Evolutionary conservation across 2,329 filamentous ascomycete species (phyloP).

Genomic region (Xylariaceae sp.): DNA sequence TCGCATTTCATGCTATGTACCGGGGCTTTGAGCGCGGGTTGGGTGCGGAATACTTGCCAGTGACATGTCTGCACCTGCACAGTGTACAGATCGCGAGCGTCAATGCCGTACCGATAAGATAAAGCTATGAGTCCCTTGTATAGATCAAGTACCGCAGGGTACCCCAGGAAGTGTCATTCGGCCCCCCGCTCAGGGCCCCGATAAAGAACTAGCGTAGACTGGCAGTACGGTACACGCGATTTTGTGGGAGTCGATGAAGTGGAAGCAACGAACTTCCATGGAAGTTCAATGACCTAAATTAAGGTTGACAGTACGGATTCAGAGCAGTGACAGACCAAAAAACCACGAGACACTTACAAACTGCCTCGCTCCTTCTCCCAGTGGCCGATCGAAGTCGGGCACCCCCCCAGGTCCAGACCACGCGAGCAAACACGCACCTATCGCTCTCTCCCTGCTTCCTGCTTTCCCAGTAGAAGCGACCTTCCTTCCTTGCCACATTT

Average conservation of each 20-base stretch:
- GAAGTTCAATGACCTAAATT: not conserved
- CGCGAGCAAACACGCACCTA: not conserved
- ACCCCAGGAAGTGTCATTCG: not conserved
- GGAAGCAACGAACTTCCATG: not conserved
- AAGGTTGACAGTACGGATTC: not conserved
- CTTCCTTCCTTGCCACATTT: not conserved
- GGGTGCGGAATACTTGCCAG: too few species aligned
- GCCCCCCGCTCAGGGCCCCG: not conserved
- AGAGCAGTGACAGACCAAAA: not conserved
- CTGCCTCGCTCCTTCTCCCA: not conserved
- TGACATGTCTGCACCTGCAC: too few species aligned
- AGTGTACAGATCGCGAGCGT: too few species aligned
- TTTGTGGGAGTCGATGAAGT: not conserved
- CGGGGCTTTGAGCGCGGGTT: too few species aligned
- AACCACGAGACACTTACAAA: not conserved
- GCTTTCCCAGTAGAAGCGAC: not conserved
- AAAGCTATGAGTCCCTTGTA: slow-evolving; percentile 12
- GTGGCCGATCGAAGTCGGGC: not conserved
- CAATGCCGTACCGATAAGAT: slow-evolving; percentile 21
- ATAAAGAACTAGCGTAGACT: not conserved
- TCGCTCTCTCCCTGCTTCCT: not conserved
- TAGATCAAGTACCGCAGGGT: not conserved
- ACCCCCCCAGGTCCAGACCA: not conserved
- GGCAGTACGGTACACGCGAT: not conserved
- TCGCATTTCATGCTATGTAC: too few species aligned